Percentiles rank a stretch among this genome's conserved stretches.
These are phyloP conservation scores for Fusarium praegraminearum DNA, from an alignment of 2,329 filamentous ascomycete species.

Conservation along the genomic window DNA sequence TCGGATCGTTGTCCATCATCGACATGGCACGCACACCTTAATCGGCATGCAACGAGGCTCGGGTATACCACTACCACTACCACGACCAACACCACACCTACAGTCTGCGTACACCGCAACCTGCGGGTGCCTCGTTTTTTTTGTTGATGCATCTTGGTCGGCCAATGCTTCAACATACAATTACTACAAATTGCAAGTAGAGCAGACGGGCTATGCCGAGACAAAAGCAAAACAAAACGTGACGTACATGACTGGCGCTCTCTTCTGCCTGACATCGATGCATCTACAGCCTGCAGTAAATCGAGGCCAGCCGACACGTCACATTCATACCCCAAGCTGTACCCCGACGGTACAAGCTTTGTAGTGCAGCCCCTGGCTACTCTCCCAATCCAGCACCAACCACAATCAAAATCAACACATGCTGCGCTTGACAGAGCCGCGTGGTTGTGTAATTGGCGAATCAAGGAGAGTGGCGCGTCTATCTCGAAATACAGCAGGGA, in stretches of 20 bases:
- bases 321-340: conserved; percentile 6
- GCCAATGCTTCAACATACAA: neutral
- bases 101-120: conserved; percentile 3
- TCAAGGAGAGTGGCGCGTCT: neutral
- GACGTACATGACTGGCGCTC: conserved; percentile 11
- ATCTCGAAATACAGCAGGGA: neutral
- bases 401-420: neutral
- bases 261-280: conserved; percentile 16
- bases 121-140: conserved; percentile 16
- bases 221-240: conserved; percentile 26
- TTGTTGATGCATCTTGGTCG: neutral
- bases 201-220: conserved; percentile 1
- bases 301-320: conserved; percentile 14
- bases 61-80: neutral
- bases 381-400: neutral
- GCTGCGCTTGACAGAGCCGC: neutral
- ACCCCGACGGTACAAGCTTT: neutral
- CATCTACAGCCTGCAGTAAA: conserved; percentile 7
- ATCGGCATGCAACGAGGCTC: conserved; percentile 6
- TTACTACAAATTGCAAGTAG: neutral
- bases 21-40: neutral
- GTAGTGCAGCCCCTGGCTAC: neutral
- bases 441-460: neutral
- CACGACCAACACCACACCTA: conserved; percentile 5
- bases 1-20: no score